phyloP scores from a whole-genome alignment of 225 moss, liverwort and hornwort species.

The Polytrichum commune region DNA sequence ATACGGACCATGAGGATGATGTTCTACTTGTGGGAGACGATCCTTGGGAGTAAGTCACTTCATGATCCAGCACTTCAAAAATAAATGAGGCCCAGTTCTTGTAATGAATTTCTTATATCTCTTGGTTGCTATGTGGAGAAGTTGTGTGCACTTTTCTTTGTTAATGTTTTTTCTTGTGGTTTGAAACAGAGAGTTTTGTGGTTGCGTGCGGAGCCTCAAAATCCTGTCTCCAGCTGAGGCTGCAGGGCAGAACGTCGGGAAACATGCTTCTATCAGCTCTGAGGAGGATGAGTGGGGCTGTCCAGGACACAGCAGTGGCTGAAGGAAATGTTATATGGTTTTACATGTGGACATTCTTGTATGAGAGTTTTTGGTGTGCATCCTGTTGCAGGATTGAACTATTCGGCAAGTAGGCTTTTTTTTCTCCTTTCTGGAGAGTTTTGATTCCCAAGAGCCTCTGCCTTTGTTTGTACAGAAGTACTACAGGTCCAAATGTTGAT shows the following conservation, averaged over 20 bases:
- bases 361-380: constrained; percentile 34
- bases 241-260: constrained; percentile 23
- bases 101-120: too few species aligned
- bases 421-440: constrained; percentile 37
- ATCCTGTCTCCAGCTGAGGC: constrained; percentile 39
- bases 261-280: constrained; percentile 23
- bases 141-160: too few species aligned
- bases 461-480: constrained; percentile 43
- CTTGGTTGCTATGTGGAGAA: too few species aligned
- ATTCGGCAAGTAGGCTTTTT: constrained; percentile 29
- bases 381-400: background rate
- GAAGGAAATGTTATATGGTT: background rate
- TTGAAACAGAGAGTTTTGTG: constrained; percentile 44
- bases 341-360: constrained; percentile 33
- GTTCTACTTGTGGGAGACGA: constrained; percentile 44
- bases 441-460: constrained; percentile 26
- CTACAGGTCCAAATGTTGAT: constrained; percentile 13
- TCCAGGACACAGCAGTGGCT: constrained; percentile 8
- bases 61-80: background rate
- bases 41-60: constrained; percentile 40
- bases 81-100: too few species aligned
- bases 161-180: background rate
- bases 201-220: constrained; percentile 48
- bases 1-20: constrained; percentile 37
- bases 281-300: constrained; percentile 35